Evolutionary conservation across 2,329 filamentous ascomycete genomes (phyloP).

Genomic region (Phialemonium atrogriseum): DNA sequence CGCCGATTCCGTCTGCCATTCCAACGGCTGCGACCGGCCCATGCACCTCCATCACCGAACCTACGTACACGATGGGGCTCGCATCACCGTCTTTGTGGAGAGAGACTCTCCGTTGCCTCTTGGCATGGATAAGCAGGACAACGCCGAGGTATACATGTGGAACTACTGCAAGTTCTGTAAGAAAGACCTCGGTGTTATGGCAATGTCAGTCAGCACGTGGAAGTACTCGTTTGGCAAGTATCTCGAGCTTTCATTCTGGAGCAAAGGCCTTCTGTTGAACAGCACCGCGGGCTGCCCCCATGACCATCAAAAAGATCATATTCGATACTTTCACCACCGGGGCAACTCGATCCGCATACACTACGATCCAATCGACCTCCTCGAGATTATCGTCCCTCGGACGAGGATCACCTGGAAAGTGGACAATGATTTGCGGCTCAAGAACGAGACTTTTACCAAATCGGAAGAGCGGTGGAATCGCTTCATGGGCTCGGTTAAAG

Average conservation of each 20-base stretch:
- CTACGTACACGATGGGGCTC: constrained; percentile 92
- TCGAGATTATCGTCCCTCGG: constrained; percentile 89
- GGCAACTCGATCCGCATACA: constrained; percentile 83
- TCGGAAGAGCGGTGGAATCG: constrained; percentile 74
- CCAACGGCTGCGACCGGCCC: constrained; percentile 77
- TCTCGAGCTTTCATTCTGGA: constrained; percentile 96
- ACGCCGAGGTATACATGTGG: constrained; percentile 84
- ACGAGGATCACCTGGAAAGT: constrained; percentile 96
- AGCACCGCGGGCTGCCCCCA: constrained; percentile 70
- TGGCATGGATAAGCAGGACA: constrained; percentile 47
- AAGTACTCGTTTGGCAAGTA: constrained; percentile 99
- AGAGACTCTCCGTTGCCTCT: constrained; percentile 45
- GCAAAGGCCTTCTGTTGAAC: constrained; percentile 67
- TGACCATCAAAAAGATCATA: constrained; percentile 85
- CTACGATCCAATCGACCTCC: constrained; percentile 83
- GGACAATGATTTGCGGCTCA: constrained; percentile 82
- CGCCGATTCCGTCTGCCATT: constrained; percentile 68
- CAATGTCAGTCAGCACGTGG: constrained; percentile 92
- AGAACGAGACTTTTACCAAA: constrained; percentile 81
- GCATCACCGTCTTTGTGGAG: constrained; percentile 86
- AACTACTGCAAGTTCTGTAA: constrained; percentile 89
- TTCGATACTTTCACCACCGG: constrained; percentile 84
- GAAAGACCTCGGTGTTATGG: constrained; percentile 78
- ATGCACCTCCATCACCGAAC: constrained; percentile 93
- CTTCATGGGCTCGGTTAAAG: constrained; percentile 82